These are phyloP conservation scores for Taxawa tesnikishii DNA, from an alignment of 2,329 filamentous ascomycete genomes.

Conservation along the genomic window DNA sequence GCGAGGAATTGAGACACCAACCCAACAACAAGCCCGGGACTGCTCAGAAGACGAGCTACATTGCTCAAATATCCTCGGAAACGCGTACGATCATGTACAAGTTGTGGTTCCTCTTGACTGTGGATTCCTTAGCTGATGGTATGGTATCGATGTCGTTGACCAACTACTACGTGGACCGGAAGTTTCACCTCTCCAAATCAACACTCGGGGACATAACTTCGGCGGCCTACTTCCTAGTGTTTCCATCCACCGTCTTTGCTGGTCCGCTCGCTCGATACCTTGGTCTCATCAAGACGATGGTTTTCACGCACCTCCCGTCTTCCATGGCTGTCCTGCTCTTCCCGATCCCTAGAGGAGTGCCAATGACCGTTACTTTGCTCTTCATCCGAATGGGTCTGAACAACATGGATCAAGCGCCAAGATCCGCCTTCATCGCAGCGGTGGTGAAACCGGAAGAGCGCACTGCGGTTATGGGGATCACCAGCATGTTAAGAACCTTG, in stretches of 20 bases:
- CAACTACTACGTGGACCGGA: slow-evolving; percentile 44
- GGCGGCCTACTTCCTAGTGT: slow-evolving; percentile 29
- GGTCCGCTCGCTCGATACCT: slow-evolving; percentile 55
- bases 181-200: slow-evolving; percentile 40
- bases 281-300: slow-evolving; percentile 53
- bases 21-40: slow-evolving; percentile 18
- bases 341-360: slow-evolving; percentile 41
- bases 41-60: slow-evolving; percentile 17
- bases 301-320: slow-evolving; percentile 44
- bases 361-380: slow-evolving; percentile 46
- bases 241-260: slow-evolving; percentile 35
- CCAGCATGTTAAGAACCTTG: slow-evolving; percentile 58
- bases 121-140: slow-evolving; percentile 57
- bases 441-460: slow-evolving; percentile 53
- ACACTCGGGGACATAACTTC: slow-evolving; percentile 43
- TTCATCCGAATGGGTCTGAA: slow-evolving; percentile 49
- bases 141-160: slow-evolving; percentile 44
- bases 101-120: slow-evolving; percentile 53
- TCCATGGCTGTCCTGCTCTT: slow-evolving; percentile 50
- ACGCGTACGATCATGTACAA: slow-evolving; percentile 44
- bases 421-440: slow-evolving; percentile 56
- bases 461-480: slow-evolving; percentile 58
- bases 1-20: too few relatives aligned
- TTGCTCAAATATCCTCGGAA: slow-evolving; percentile 47
- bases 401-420: slow-evolving; percentile 60